Evolutionary conservation across 2,329 filamentous ascomycete genomes (phyloP), one percentile per base, ranked within the genome.

Genomic region (Xylaria sp.): DNA sequence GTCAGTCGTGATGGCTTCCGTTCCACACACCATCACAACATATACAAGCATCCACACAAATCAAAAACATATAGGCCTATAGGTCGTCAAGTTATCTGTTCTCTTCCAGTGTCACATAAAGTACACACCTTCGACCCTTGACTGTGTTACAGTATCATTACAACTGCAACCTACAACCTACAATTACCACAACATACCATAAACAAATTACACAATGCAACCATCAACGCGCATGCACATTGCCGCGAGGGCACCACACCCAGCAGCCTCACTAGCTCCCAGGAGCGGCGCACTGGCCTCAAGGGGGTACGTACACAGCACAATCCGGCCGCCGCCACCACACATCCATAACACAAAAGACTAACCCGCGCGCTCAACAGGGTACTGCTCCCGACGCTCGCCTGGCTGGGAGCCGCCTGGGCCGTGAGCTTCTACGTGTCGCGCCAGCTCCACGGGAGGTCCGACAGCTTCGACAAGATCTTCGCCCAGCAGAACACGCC

Each of bases 401-500:
- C 38, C 67, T 70, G 68, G 59, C 10, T 63, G 17, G 62, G 66
- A 60, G 72, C 67, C 64, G 72, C 69, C 56, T 72, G 69, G 56
- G 68, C 63, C 36, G 76, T 76, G 9, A 71, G 64, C 48, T 54
- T 73, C 6, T 78, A 75, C 60, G 72, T 78, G 33, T 58, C 57
- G 4, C 64, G 58, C 4, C 76, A 78, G 40, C 70, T 78, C 6
- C 59, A 49, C 42, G 59, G 58, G 15, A 66, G 74, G n/a, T 59
- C 73, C 26, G 69, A 67, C 20, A 57, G 58, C 33, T 73, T 77
- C 59, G 75, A 78, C 63, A 68, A 63, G 15, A 78, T 78, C 70
- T 78, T 75, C 67, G 46, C 75, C 11, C 74, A 78, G 59, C 75
- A 78, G 48, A 78, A 78, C 73, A 78, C 77, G 0, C 73, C 76